Base-by-base conservation (phyloP, 75 land plant species). In the Selaginella moellendorffii region DNA sequence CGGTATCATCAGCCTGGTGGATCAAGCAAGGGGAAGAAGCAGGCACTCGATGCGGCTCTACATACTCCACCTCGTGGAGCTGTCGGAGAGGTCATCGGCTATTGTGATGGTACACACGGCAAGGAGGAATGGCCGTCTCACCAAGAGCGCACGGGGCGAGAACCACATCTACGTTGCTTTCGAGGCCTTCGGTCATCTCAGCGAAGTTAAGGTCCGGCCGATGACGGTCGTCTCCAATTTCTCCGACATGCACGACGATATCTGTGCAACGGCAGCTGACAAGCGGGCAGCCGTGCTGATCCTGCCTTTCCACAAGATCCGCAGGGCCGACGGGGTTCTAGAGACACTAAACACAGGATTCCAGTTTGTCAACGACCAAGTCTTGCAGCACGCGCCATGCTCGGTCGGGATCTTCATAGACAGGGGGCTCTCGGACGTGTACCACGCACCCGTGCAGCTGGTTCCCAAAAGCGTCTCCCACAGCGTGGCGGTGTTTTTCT, bases 41-140 rank as follows among this genome's bases (percentile, higher is more conserved):
- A 61, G 24, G 8, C 64, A 65, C 26, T 66, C 76, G 1, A 69
- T 90, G 18, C 67, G 68, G 69, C 72, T 86, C 24, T 85, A 81
- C 66, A 83, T 83, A 30, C 65, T 90, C 77, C 96, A 90, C 70
- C 79, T 90, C 28, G 76, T 85, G 69, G 86, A 85, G 79, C 75
- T 86, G 19, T 81, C 90, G 2, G 96, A 90, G 72, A 67, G 96
- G 10, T 74, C 86, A 2, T 90, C 96, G 0, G 78, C 96, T 0
- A 86, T 90, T 56, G 30, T 72, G 62, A 78, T 81, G 82, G 82
- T 81, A 0, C 80, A 87, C 68, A 69, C 70, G 67, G 82, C 79
- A 22, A 65, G 86, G 24, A 72, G 69, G 24, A 83, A 90, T 52
- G 96, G 96, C 0, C 80, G 80, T 0, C 96, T 89, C 1, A 9